Base-by-base conservation (phyloP, 371 early-diverging fungal genomes). In the Haplosporangium sp. region DNA sequence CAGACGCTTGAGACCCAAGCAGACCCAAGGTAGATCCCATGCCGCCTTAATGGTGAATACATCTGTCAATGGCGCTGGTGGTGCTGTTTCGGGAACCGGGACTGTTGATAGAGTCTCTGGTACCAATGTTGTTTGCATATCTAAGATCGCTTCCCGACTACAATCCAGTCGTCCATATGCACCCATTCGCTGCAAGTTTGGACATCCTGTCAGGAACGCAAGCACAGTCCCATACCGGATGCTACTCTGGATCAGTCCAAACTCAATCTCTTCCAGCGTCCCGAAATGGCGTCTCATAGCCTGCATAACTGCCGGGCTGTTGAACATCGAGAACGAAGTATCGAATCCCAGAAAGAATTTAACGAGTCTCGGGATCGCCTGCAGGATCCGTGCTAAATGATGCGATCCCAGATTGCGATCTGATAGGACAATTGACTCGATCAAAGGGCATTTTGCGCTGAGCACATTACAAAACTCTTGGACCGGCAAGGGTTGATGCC, bases 141-240 rank as follows among this genome's bases (percentile, higher is more conserved):
- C 48, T 21, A 42, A 18, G 42, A 55, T 54, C 1, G 42, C 64
- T 12, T n/a, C 43, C 1, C 51, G 50, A 58, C n/a, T 51, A 29
- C 59, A 57, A 51, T 57, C 66, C 52, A 66, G 38, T 20, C 40
- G 57, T 2, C 66, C 66, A 40, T 52, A 42, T 16, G 58, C 59
- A 40, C 50, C 59, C n/a, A 66, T 12, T 8, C 50, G 46, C 59
- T 66, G 58, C 52, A 66, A 37, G 13, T 2, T 21, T 3, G 59
- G 59, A 37, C 66, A 66, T n/a, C 42, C n/a, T 18, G 20, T 57
- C 51, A 66, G 41, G 23, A 66, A 42, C 45, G 41, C 48, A 14
- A 57, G 36, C 12, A 66, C 59, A 0, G 66, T 43, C 42, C 41
- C 53, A 40, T 59, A 58, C 6, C 47, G 57, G n/a, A 66, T 42